phyloP scores from a whole-genome alignment of 805 yeast genomes.

The Saturnispora serradocipensis region DNA sequence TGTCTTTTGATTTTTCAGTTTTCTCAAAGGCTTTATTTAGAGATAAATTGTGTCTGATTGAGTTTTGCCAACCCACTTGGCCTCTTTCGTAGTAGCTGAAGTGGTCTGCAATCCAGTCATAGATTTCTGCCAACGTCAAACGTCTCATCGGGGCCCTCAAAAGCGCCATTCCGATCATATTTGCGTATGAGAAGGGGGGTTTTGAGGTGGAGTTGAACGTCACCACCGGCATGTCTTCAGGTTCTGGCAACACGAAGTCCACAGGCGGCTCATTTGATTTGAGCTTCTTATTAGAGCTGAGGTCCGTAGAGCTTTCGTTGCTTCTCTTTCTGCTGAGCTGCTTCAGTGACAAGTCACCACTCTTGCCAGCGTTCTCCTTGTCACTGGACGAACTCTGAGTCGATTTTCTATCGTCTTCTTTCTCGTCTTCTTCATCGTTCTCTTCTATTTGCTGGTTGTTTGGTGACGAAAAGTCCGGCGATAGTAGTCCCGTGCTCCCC shows the following conservation, averaged over 20 bases:
- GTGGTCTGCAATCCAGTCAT: constrained; percentile 83
- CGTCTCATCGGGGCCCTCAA: constrained; percentile 66
- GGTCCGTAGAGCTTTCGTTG: background rate
- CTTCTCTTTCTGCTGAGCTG: constrained; percentile 11
- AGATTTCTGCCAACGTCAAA: constrained; percentile 74
- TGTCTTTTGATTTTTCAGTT: constrained; percentile 83
- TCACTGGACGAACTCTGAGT: background rate
- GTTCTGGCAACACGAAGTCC: constrained; percentile 27
- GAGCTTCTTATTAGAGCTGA: constrained; percentile 11
- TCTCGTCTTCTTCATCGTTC: background rate
- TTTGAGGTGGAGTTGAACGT: constrained; percentile 46
- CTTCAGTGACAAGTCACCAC: constrained; percentile 7
- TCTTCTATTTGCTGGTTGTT: constrained; percentile 16
- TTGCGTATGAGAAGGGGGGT: constrained; percentile 93
- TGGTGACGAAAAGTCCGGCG: constrained; percentile 42
- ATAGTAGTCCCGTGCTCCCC: constrained; percentile 20
- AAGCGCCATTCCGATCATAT: constrained; percentile 87
- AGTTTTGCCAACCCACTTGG: constrained; percentile 96
- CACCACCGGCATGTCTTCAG: constrained; percentile 33
- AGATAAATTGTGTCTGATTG: constrained; percentile 88
- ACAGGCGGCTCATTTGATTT: constrained; percentile 23
- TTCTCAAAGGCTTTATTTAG: constrained; percentile 88
- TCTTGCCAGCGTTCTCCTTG: background rate
- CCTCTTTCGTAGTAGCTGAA: constrained; percentile 75
- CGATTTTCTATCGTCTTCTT: background rate